Evolutionary conservation across 2,329 filamentous ascomycete genomes (phyloP), one percentile per base, ranked within the genome.

Genomic region (Penicillium sp.): DNA sequence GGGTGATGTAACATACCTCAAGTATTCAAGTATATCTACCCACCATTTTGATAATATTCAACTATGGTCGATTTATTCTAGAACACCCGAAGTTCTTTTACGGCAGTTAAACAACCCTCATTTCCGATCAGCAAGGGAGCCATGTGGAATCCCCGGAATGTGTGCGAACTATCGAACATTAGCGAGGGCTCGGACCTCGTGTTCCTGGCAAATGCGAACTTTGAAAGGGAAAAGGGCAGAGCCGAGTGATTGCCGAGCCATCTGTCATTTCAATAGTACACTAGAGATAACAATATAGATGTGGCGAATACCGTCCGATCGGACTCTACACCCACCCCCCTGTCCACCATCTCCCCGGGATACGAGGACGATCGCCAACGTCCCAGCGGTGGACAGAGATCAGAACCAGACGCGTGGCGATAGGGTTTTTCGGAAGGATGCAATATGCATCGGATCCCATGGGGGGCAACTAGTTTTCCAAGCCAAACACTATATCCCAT

Each of bases 131-230:
- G 39, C 39, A 42, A 42, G 39, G 24, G 39, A 24, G 17, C 13
- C 39, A 42, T 33, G 43, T 52, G 53, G 53, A 18, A 37, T 13
- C 30, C 32, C 33, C 29, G 44, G 51, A 50, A 47, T 43, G 46
- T 46, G 53, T 55, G 49, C 37, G 37, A 49, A 48, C 45, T 47
- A 47, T 46, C 39, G 30, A n/a, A 33, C 21, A 23, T 36, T 57
- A 41, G 46, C 13, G 46, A 46, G 39, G 34, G 49, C 54, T 57
- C 52, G 54, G 51, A 33, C 46, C 54, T 51, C 47, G 20, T 53
- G 54, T 60, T 53, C 54, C 56, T 55, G 52, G 26, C 36, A 37
- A 40, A n/a, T n/a, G n/a, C 26, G 26, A 26, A 40, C 12, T 26
- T 40, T 40, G 20, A 40, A 40, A 15, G 21, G 36, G 36, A 4